Percentiles rank a stretch among this genome's conserved stretches.
These are phyloP conservation scores for Aspergillus latus DNA, from an alignment of 2,329 filamentous ascomycete genomes.

Conservation along the genomic window DNA sequence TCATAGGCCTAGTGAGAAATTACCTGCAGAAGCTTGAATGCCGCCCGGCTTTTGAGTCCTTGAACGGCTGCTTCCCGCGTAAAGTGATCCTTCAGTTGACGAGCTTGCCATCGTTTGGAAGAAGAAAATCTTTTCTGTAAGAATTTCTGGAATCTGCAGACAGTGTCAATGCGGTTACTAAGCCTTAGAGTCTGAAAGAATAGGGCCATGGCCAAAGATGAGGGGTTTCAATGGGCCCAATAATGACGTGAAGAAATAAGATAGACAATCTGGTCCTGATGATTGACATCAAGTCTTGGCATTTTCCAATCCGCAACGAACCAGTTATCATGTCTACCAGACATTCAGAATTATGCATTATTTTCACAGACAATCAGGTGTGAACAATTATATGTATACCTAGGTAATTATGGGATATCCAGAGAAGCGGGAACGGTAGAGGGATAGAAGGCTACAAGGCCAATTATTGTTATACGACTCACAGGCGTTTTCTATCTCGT, in stretches of 20 bases:
- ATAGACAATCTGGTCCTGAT: no score
- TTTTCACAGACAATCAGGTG: no score
- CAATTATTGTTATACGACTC: background rate
- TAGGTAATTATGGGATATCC: no score
- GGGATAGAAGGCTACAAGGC: background rate
- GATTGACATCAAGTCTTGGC: no score
- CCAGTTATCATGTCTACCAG: no score
- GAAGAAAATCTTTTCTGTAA: conserved; percentile 46
- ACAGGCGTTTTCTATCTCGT: conserved; percentile 56
- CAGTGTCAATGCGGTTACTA: background rate
- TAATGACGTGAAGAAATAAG: no score
- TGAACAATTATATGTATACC: no score
- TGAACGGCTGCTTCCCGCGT: conserved; percentile 73
- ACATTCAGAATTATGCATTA: no score
- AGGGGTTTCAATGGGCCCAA: no score
- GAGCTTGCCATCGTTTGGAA: conserved; percentile 76
- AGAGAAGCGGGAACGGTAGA: background rate
- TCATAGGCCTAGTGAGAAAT: background rate
- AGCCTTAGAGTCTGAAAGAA: background rate
- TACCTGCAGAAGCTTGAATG: conserved; percentile 92
- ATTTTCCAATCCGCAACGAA: no score
- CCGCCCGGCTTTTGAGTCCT: conserved; percentile 83
- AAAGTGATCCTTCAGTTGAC: conserved; percentile 72
- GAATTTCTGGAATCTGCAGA: conserved; percentile 26
- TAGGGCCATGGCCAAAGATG: background rate